phyloP scores from a whole-genome alignment of 768 basidiomycete species.

The Boletus subparvulus region DNA sequence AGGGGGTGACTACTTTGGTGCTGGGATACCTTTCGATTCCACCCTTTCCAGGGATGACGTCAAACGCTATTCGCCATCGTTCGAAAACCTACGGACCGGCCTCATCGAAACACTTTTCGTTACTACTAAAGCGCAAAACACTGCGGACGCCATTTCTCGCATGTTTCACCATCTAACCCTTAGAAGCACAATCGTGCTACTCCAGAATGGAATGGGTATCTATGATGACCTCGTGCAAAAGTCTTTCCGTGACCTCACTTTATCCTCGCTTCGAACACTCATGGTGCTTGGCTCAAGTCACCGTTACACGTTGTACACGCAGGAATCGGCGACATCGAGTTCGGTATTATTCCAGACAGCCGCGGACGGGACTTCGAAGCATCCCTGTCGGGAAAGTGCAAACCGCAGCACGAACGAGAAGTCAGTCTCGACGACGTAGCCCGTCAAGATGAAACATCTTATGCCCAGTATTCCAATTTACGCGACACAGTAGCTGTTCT shows the following conservation, averaged over 20 bases:
- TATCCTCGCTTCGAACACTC: conserved; percentile 78
- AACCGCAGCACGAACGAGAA: conserved; percentile 37
- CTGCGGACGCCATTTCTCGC: conserved; percentile 51
- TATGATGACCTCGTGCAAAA: conserved; percentile 71
- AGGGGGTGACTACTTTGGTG: conserved; percentile 20
- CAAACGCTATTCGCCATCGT: conserved; percentile 15
- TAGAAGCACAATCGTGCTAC: conserved; percentile 81
- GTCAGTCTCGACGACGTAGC: conserved; percentile 57
- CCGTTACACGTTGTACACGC: conserved; percentile 59
- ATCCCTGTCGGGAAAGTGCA: conserved; percentile 20
- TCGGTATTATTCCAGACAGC: conserved; percentile 66
- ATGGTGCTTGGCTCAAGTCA: conserved; percentile 64
- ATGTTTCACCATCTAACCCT: conserved; percentile 64
- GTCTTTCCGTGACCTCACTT: conserved; percentile 85
- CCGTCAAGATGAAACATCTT: conserved; percentile 32
- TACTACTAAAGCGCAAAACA: conserved; percentile 74
- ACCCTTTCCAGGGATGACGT: conserved; percentile 10
- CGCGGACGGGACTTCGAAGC: conserved; percentile 31
- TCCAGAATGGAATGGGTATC: conserved; percentile 94
- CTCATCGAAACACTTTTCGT: conserved; percentile 79
- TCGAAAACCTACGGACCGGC: conserved; percentile 18
- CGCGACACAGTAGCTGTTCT: conserved; percentile 69
- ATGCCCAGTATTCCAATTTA: conserved; percentile 55
- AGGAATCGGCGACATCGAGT: no score
- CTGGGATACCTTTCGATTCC: conserved; percentile 18